Base-by-base conservation (phyloP, 257 asterid species). In the Lantana camara region DNA sequence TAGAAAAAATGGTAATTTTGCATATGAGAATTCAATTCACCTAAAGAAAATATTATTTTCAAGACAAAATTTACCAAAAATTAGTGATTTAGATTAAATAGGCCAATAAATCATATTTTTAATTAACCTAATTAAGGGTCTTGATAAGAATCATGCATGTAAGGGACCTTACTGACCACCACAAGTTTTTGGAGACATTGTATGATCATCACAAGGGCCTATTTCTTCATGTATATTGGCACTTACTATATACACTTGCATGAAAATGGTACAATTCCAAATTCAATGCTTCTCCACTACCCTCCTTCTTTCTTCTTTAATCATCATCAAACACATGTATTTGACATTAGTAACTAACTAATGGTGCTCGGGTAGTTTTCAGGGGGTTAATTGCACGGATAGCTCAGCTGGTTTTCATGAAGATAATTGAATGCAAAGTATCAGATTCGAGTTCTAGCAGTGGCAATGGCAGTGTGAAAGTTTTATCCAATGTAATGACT, bases 241-340 rank as follows among this genome's bases (percentile, higher is more conserved):
- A 69, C 69, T 56, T 35, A 47, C 63, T 51, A 55, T 5, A 27
- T n/a, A 5, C 63, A 46, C 63, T 70, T 44, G 52, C 63, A 24
- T 50, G 5, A 44, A 37, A 27, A 14, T 45, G 57, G 23, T 56
- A 57, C 42, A 57, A 71, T 75, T 80, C 80, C 37, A 76, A 60
- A 54, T 80, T 73, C 85, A 80, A 67, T 73, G 82, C 68, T 52
- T 9, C 40, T 35, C 7, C 40, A 3, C 8, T 35, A 35, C 9
- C 50, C 78, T 29, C 59, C 63, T n/a, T n/a, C n/a, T n/a, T n/a
- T n/a, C n/a, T n/a, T n/a, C n/a, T n/a, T n/a, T n/a, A n/a, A n/a
- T n/a, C n/a, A n/a, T n/a, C 17, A 20, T 46, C 61, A 22, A 49
- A 61, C 21, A 75, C 40, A 35, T 35, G 40, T 68, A 29, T 21